Conservation (phyloP, 139 green algal genomes). For the Trebouxia sp. region DNA sequence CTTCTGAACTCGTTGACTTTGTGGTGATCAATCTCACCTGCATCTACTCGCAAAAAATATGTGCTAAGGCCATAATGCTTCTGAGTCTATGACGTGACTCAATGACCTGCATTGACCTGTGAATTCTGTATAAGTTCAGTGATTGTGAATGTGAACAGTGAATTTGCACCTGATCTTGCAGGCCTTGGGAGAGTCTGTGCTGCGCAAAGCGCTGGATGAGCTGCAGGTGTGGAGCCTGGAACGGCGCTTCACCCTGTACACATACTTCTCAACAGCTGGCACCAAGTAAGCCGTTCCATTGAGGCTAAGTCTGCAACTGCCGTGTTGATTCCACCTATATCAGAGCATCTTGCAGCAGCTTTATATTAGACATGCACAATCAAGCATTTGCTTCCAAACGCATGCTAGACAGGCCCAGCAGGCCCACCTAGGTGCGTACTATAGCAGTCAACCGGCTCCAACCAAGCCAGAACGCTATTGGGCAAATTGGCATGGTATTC, state of each 20-base stretch:
- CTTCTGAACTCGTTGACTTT: too few species aligned
- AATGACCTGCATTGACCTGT: too few species aligned
- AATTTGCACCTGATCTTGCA: constrained; percentile 29
- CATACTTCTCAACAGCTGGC: neutral
- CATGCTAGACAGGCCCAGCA: too few species aligned
- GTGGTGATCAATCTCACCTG: too few species aligned
- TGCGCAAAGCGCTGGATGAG: constrained; percentile 80
- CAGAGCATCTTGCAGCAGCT: neutral
- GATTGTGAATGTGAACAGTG: neutral
- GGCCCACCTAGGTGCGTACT: too few species aligned
- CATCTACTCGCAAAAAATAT: too few species aligned
- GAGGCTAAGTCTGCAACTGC: too few species aligned
- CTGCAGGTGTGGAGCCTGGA: constrained; percentile 79
- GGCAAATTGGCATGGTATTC: too few species aligned
- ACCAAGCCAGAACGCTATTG: too few species aligned
- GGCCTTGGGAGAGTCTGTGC: constrained; percentile 72
- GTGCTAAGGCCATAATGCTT: neutral
- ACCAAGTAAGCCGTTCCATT: constrained; percentile 6
- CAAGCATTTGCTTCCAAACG: too few species aligned
- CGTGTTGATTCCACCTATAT: too few species aligned
- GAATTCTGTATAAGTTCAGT: neutral
- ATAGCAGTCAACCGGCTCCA: too few species aligned
- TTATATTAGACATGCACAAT: neutral
- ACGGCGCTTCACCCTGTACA: constrained; percentile 60
- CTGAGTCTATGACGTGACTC: neutral